phyloP scores from a whole-genome alignment of 2,329 filamentous ascomycete species.

The Emmonsiellopsis sp. region DNA sequence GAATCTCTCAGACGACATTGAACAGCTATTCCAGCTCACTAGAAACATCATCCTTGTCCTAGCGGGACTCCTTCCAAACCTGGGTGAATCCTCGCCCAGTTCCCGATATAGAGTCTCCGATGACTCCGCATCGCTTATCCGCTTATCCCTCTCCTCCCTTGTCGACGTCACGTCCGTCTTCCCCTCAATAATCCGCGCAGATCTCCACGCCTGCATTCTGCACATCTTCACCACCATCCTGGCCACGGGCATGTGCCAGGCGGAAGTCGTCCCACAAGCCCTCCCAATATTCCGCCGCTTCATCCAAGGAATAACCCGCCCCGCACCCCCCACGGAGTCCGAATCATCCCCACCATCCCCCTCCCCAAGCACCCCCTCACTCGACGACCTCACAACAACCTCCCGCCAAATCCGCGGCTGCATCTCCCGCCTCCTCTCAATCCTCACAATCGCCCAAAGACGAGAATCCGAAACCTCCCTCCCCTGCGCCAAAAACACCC shows the following conservation, averaged over 20 bases:
- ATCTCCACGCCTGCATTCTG: conserved; percentile 90
- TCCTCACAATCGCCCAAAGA: conserved; percentile 44
- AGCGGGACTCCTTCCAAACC: conserved; percentile 74
- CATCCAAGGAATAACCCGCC: conserved; percentile 59
- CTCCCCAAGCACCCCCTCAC: not conserved
- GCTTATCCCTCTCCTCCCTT: conserved; percentile 72
- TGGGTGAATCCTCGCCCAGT: conserved; percentile 44
- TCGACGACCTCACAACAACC: conserved; percentile 36
- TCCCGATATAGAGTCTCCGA: conserved; percentile 74
- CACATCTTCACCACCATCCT: conserved; percentile 94
- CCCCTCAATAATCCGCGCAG: conserved; percentile 90
- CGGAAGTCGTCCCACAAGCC: conserved; percentile 78
- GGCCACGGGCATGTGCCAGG: conserved; percentile 77
- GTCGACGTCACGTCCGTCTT: conserved; percentile 95
- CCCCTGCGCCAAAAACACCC: conserved; percentile 82
- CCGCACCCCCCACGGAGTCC: conserved; percentile 18
- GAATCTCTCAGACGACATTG: conserved; percentile 89
- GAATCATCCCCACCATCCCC: conserved; percentile 15
- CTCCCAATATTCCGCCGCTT: conserved; percentile 90
- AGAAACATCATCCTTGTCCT: conserved; percentile 92
- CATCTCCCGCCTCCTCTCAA: conserved; percentile 71
- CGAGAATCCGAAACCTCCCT: conserved; percentile 62
- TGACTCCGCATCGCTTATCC: conserved; percentile 73
- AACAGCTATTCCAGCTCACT: conserved; percentile 94
- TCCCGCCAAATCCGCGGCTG: conserved; percentile 72